A percentile compares a stretch with the other conserved stretches of the same genome.
Conservation (phyloP, 139 green algal genomes). For the Coccomyxa sp. region DNA sequence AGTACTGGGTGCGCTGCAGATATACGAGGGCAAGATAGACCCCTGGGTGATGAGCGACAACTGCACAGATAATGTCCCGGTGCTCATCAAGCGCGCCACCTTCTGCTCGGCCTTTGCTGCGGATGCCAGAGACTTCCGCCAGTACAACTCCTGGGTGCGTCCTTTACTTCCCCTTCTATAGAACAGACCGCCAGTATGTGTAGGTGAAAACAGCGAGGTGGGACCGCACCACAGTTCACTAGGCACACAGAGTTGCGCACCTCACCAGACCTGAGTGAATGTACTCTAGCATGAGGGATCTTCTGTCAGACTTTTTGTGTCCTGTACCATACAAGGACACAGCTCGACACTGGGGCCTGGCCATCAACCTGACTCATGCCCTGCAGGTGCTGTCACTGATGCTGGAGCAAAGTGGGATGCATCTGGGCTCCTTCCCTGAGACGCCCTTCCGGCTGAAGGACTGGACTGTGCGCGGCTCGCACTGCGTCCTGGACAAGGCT, state of each 20-base stretch:
- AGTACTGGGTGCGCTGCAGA: background rate
- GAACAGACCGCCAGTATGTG: too few species aligned
- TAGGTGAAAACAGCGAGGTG: too few species aligned
- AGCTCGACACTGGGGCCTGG: too few species aligned
- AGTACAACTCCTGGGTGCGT: background rate
- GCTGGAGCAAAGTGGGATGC: background rate
- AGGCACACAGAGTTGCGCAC: too few species aligned
- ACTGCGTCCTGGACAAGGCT: background rate
- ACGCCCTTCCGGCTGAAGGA: background rate
- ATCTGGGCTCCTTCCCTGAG: background rate
- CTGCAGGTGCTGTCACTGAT: background rate
- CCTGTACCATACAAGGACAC: too few species aligned
- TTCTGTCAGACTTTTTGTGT: too few species aligned
- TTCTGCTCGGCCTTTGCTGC: background rate
- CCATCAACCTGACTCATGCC: too few species aligned
- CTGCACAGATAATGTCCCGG: background rate
- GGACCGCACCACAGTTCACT: too few species aligned
- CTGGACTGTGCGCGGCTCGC: background rate
- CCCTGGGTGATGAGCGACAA: background rate
- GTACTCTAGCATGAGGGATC: too few species aligned
- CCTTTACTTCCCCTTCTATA: background rate
- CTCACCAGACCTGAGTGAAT: too few species aligned
- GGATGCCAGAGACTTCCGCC: background rate
- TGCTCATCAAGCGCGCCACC: background rate
- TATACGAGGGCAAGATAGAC: background rate